phyloP scores from a whole-genome alignment of 108 stramenopile species.

The Cafeteria roenbergensis region DNA sequence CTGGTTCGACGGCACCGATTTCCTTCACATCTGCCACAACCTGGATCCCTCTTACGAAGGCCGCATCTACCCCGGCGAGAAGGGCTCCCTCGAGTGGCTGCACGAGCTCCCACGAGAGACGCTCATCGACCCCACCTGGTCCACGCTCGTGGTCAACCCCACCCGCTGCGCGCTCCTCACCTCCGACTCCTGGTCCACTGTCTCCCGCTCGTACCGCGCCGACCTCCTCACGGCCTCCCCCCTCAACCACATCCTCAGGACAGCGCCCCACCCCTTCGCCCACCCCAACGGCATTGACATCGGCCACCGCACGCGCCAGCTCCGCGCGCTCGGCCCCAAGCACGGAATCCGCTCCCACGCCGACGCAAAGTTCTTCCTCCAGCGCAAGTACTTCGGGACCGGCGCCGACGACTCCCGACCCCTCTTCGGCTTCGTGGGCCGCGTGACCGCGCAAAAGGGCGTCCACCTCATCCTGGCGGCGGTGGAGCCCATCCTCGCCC shows the following conservation, averaged over 20 bases:
- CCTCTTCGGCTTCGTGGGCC: constrained; percentile 3
- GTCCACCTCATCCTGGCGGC: not conserved
- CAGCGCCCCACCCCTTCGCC: constrained; percentile 1
- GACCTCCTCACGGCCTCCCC: constrained; percentile 3
- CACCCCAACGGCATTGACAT: constrained; percentile 4
- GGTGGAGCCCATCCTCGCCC: not conserved
- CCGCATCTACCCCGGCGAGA: not conserved
- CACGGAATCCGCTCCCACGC: not conserved
- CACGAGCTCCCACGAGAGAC: constrained; percentile 1
- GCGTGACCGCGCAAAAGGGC: constrained; percentile 5
- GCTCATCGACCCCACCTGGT: constrained; percentile 1
- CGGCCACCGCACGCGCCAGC: not conserved
- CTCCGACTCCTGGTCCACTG: constrained; percentile 1
- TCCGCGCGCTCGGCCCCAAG: not conserved
- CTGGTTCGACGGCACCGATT: not conserved
- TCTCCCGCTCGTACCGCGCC: not conserved
- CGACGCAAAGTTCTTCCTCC: not conserved
- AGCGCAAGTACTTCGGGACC: constrained; percentile 7
- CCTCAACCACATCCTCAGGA: not conserved
- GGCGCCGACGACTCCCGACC: not conserved
- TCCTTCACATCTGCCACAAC: constrained; percentile 10
- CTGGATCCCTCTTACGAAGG: constrained; percentile 10
- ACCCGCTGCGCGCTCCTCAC: constrained; percentile 6
- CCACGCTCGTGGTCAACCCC: not conserved
- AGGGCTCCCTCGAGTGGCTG: not conserved